A percentile compares a stretch with the other conserved stretches of the same genome.
phyloP scores from a whole-genome alignment of 768 basidiomycete species.

The Leccinum variicolor region DNA sequence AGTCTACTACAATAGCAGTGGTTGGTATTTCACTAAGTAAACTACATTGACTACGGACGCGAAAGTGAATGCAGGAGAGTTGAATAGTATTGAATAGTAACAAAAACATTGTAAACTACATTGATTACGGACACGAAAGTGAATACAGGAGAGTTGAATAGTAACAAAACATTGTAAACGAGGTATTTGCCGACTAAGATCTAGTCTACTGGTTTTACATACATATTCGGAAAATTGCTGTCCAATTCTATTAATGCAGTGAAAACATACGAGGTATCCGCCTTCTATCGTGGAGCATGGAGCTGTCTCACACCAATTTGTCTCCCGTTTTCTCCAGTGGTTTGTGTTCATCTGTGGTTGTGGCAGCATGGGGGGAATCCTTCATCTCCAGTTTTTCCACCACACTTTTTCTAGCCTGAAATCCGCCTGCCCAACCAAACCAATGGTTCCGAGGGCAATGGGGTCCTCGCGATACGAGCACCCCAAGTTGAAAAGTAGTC shows the following conservation, averaged over 20 bases:
- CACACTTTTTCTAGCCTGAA: slow-evolving; percentile 40
- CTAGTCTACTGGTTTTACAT: background rate
- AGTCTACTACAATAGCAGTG: no score
- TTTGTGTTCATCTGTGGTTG: background rate
- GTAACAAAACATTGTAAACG: no score
- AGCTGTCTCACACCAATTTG: background rate
- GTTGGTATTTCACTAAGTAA: no score
- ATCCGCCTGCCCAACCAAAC: slow-evolving; percentile 63
- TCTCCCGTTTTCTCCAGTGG: slow-evolving; percentile 8
- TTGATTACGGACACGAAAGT: no score
- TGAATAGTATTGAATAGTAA: no score
- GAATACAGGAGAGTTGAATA: no score
- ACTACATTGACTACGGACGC: no score
- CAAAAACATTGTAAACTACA: no score
- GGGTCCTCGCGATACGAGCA: slow-evolving; percentile 67
- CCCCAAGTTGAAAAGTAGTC: slow-evolving; percentile 49
- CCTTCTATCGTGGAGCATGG: slow-evolving; percentile 1
- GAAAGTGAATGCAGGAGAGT: no score
- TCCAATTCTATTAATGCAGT: background rate
- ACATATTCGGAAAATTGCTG: background rate
- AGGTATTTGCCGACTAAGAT: no score
- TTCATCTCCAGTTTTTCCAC: slow-evolving; percentile 17
- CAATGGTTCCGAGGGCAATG: slow-evolving; percentile 48
- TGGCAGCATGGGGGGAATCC: background rate
- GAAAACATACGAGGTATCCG: background rate